Base-by-base conservation (phyloP, 768 basidiomycete species). In the Pleurotus citrinopileatus region DNA sequence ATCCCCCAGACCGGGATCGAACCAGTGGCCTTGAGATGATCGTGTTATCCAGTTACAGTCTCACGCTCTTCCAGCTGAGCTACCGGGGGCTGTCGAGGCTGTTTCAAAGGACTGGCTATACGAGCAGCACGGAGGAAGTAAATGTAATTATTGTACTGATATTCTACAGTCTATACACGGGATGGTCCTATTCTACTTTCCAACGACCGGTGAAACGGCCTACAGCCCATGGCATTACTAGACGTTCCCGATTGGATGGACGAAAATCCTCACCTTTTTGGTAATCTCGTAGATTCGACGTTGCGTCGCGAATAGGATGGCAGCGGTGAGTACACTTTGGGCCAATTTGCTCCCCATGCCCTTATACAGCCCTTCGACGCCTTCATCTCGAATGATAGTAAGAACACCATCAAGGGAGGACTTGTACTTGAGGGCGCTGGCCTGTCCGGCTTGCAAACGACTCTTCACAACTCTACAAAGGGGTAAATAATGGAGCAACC, bases 311-410 rank as follows among this genome's bases (percentile, higher is more conserved):
- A 98, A 98, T 59, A 98, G 77, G 60, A 98, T 92, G 4, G 94
- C 93, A 13, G 94, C 94, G 6, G 94, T 96, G 46, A 98, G 76
- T 1, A 97, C 91, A 59, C 89, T 93, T 70, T 98, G 96, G 3
- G 90, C 55, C 19, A 99, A 83, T 72, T 99, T 99, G 63, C 87
- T 91, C 12, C 79, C 78, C 23, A 95, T 80, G 15, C 95, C 95
- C 59, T 82, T 88, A 76, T 97, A 97, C 19, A 97, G 67, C 2
- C 94, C 94, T 60, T 73, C 75, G n/a, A 89, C 58, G 2, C 89
- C 93, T 63, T 97, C 95, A 59, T 87, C 81, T 56, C 73, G 74
- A 58, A 94, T 61, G 63, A 97, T 94, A 27, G 84, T 82, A 25
- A 84, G 67, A n/a, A 97, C 68, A 2, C 91, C 94, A 57, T 89